Conservation (phyloP, 1,284 basidiomycete species). For the Ustilago vetiveriae region DNA sequence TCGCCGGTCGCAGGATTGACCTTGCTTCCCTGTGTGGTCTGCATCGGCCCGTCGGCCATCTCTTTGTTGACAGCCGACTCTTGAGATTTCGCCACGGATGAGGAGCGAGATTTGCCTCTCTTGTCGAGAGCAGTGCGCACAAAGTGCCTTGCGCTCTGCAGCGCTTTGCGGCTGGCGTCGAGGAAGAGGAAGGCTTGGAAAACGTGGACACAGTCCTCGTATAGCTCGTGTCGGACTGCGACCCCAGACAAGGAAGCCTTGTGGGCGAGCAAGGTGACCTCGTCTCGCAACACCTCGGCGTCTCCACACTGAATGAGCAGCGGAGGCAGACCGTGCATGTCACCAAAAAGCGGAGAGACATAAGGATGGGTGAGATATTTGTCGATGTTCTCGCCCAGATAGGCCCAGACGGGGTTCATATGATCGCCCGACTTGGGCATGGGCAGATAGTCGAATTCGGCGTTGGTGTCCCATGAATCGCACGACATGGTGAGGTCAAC, state of each 20-base stretch:
- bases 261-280: slow-evolving; percentile 90
- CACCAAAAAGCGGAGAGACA: slow-evolving; percentile 83
- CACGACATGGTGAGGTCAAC: slow-evolving; percentile 90
- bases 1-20: slow-evolving; percentile 50
- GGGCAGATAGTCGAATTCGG: slow-evolving; percentile 70
- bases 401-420: slow-evolving; percentile 90
- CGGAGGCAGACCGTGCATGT: slow-evolving; percentile 86
- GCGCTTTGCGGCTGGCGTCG: slow-evolving; percentile 65
- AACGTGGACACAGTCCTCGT: slow-evolving; percentile 79
- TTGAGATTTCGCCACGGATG: slow-evolving; percentile 71
- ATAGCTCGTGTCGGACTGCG: slow-evolving; percentile 87
- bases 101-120: slow-evolving; percentile 46
- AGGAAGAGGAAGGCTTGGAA: slow-evolving; percentile 67
- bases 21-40: slow-evolving; percentile 45
- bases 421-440: slow-evolving; percentile 77
- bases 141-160: slow-evolving; percentile 65
- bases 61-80: slow-evolving; percentile 69
- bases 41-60: slow-evolving; percentile 51
- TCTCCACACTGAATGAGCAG: slow-evolving; percentile 93
- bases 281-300: slow-evolving; percentile 90
- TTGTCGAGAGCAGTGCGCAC: slow-evolving; percentile 65
- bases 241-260: slow-evolving; percentile 90
- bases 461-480: slow-evolving; percentile 95
- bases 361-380: slow-evolving; percentile 94
- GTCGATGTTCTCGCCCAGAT: slow-evolving; percentile 84